These are phyloP conservation scores for Tausonia pullulans DNA, from an alignment of 1,284 basidiomycete species.

Conservation along the genomic window DNA sequence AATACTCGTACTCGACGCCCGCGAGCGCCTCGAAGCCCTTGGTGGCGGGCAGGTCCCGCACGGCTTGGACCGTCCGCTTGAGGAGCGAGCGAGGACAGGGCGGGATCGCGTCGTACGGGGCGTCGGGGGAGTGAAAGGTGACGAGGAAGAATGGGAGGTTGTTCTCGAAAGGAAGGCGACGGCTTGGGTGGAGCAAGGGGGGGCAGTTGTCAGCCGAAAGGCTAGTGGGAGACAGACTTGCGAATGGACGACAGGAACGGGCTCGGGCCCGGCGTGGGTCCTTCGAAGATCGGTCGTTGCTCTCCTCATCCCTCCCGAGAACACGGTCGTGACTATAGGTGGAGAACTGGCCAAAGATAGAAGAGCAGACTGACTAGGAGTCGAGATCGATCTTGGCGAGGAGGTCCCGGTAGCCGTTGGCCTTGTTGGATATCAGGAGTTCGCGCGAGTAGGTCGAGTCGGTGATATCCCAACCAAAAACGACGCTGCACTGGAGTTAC, in stretches of 20 bases:
- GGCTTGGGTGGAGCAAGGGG: constrained; percentile 28
- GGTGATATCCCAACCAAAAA: constrained; percentile 52
- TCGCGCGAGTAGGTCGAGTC: constrained; percentile 72
- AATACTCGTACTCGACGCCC: constrained; percentile 93
- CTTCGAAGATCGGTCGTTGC: too few species aligned
- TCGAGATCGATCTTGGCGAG: constrained; percentile 72
- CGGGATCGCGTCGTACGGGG: constrained; percentile 51
- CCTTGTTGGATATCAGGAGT: constrained; percentile 75
- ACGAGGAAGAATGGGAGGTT: constrained; percentile 87
- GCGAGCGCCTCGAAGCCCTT: constrained; percentile 54
- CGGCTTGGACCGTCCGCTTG: constrained; percentile 44
- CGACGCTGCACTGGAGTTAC: constrained; percentile 52
- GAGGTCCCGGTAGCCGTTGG: constrained; percentile 84
- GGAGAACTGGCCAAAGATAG: too few species aligned
- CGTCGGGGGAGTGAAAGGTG: constrained; percentile 76
- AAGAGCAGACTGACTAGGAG: constrained; percentile 39
- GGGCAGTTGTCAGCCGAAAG: constrained; percentile 9
- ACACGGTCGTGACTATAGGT: too few species aligned
- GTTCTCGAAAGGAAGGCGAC: constrained; percentile 85
- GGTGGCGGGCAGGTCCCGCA: constrained; percentile 26
- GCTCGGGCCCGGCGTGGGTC: too few species aligned
- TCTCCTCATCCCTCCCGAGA: too few species aligned
- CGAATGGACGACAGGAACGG: too few species aligned
- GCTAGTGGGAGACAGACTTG: too few species aligned
- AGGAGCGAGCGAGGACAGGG: constrained; percentile 82